Base-by-base conservation (phyloP, 2,329 filamentous ascomycete species). In the Penicillium sp. region DNA sequence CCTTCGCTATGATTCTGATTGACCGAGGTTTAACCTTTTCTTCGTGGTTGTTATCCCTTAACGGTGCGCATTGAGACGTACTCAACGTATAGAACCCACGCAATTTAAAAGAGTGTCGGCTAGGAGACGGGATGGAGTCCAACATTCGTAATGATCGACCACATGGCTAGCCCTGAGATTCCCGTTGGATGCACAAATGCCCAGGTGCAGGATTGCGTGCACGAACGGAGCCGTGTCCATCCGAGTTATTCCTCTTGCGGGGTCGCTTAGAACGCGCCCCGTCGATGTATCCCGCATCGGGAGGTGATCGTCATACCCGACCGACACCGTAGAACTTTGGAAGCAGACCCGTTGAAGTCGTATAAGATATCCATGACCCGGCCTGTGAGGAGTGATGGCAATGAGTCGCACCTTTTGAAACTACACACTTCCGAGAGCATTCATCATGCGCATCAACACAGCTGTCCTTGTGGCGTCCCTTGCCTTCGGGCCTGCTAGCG, bases 391-490 rank as follows among this genome's bases (percentile, higher is more conserved):
- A 10, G 10, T 28, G 10, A 28, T 14, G n/a, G 1, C 16, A 11
- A 27, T n/a, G 9, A 22, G 4, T 50, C 5, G 42, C 30, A 8
- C 8, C 6, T 5, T 10, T 24, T 28, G 11, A 24, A 25, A 45
- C 4, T 3, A 28, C 14, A 24, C 20, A n/a, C 24, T n/a, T 18
- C 28, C 13, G 1, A 18, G 9, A 5, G 13, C 8, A 18, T 31
- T 33, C 46, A 54, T 28, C 24, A 69, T 69, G 66, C 59, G 54
- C n/a, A 43, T 63, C 18, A 49, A 49, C 18, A 10, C 39, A 24
- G 27, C 27, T 14, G 46, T 44, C 8, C 14, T 59, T 10, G 25
- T 50, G 31, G 54, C 41, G 27, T 49, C 56, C 5, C 44, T 67
- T 7, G 47, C 54, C 11, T 51, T 63, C 3, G 52, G 63, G 8